Conservation (phyloP, 768 basidiomycete species). For the Tricholoma sp. region DNA sequence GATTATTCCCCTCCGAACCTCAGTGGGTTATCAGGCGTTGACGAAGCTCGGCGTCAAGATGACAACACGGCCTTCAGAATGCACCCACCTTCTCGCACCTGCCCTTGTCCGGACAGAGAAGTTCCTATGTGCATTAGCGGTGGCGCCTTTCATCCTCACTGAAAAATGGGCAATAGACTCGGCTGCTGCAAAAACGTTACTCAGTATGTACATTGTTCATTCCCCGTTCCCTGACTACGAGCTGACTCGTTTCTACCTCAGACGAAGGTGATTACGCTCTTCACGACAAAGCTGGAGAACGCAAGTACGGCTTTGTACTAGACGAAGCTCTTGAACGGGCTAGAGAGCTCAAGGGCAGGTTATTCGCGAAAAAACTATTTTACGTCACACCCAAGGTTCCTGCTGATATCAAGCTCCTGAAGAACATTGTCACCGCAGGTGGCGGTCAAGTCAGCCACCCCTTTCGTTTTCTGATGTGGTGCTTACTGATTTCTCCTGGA, state of each 20-base stretch:
- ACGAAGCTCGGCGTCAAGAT: constrained; percentile 62
- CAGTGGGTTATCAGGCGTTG: constrained; percentile 42
- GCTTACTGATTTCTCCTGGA: constrained; percentile 1
- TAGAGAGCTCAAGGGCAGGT: constrained; percentile 40
- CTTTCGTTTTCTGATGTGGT: not conserved
- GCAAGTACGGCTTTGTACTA: constrained; percentile 63
- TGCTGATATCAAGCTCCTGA: constrained; percentile 55
- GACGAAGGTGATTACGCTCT: constrained; percentile 61
- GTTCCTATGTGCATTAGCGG: constrained; percentile 72
- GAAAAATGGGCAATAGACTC: constrained; percentile 66
- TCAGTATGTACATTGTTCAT: constrained; percentile 45
- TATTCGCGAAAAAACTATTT: constrained; percentile 65
- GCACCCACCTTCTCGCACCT: constrained; percentile 74
- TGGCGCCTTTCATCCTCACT: constrained; percentile 56
- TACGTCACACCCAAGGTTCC: constrained; percentile 68
- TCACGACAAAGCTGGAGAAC: constrained; percentile 56
- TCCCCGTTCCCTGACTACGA: not conserved
- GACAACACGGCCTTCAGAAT: constrained; percentile 55
- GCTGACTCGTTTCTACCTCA: constrained; percentile 21
- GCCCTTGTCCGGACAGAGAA: constrained; percentile 81
- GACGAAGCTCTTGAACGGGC: constrained; percentile 56
- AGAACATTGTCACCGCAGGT: constrained; percentile 60
- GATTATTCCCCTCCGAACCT: not conserved
- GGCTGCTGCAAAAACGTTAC: constrained; percentile 46
- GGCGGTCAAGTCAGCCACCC: constrained; percentile 59